Percentiles rank a stretch among this genome's conserved stretches.
Conservation (phyloP, 306 rosid species). For the Castanospermum australe region DNA sequence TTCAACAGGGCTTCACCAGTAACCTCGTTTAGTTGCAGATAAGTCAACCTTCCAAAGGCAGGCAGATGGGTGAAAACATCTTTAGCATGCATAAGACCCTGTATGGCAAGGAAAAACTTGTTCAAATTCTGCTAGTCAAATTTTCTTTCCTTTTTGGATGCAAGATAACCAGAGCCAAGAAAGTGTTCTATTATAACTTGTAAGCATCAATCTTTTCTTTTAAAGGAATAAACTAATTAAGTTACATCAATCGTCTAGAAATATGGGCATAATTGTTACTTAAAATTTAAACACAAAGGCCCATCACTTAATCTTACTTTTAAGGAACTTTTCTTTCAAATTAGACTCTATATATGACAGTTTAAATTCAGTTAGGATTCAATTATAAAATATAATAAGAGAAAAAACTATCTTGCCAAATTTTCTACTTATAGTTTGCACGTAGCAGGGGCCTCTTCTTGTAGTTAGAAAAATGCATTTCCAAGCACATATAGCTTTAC, state of each 20-base stretch:
- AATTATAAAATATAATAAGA: neutral
- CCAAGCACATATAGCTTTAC: neutral
- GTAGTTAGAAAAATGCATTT: neutral
- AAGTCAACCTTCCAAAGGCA: constrained; percentile 23
- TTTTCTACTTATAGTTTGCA: neutral
- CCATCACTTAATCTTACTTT: too few relatives aligned
- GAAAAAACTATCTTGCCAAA: neutral
- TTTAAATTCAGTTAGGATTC: neutral
- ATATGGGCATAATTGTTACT: too few relatives aligned
- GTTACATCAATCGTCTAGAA: neutral
- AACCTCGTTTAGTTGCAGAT: constrained; percentile 41
- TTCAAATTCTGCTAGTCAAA: neutral
- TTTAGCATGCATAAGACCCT: constrained; percentile 21
- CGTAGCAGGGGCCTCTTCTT: neutral
- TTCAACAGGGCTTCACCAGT: constrained; percentile 34
- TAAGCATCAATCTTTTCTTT: neutral
- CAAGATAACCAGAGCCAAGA: neutral
- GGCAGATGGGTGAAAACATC: constrained; percentile 30
- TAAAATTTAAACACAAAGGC: too few relatives aligned
- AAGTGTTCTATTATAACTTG: neutral
- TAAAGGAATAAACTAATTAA: neutral
- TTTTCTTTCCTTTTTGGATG: neutral
- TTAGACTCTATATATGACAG: neutral
- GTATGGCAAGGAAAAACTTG: neutral
- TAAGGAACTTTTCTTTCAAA: too few relatives aligned